Evolutionary conservation across 345 rosid genomes (phyloP).

Genomic region (Salix viminalis): DNA sequence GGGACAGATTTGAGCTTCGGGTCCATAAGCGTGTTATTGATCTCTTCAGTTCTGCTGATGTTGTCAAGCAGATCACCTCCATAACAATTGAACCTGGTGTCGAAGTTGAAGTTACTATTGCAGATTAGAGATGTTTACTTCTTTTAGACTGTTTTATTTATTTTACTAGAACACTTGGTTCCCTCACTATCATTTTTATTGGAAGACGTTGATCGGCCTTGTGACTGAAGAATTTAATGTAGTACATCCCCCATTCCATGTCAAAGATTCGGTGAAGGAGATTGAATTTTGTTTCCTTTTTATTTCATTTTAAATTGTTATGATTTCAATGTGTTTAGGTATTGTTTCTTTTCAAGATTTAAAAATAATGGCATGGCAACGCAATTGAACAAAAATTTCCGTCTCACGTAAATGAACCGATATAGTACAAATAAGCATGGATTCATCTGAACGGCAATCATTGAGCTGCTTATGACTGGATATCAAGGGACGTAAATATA

Average conservation of each 20-base stretch:
- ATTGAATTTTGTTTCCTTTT: constrained; percentile 19
- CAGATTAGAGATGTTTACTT: constrained; percentile 22
- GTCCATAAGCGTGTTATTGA: constrained; percentile 61
- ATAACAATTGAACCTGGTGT: constrained; percentile 67
- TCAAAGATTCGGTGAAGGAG: constrained; percentile 1
- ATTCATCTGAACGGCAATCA: too few relatives aligned
- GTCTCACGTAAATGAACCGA: background rate
- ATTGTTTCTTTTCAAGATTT: background rate
- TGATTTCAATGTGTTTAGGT: background rate
- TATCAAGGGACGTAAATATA: too few relatives aligned
- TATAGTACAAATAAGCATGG: too few relatives aligned
- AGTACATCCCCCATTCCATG: constrained; percentile 11
- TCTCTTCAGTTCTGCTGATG: constrained; percentile 61
- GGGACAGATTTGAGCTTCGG: constrained; percentile 56
- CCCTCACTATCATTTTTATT: background rate
- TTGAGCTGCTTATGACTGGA: too few relatives aligned
- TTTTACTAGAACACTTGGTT: background rate
- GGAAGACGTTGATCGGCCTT: background rate
- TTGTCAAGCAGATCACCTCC: constrained; percentile 64
- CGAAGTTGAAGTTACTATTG: constrained; percentile 57
- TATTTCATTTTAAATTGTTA: background rate
- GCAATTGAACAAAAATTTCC: background rate
- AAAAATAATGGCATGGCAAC: background rate
- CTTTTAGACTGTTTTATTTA: background rate
- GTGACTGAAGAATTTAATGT: background rate